Base-by-base conservation (phyloP, 2,329 filamentous ascomycete species). In the Blastomyces gilchristii region DNA sequence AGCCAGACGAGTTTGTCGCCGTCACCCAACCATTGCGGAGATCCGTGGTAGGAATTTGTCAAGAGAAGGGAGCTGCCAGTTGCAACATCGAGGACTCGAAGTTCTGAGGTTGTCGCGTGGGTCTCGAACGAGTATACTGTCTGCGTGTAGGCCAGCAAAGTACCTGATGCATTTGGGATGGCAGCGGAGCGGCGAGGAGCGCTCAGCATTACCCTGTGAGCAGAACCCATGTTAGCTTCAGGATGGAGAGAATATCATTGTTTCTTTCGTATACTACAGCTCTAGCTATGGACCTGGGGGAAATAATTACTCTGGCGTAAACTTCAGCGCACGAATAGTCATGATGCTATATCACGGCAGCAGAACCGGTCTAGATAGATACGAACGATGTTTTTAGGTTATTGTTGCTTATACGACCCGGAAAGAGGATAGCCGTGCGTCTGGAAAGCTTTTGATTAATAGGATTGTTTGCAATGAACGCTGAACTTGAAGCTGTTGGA, bases 121-220 rank as follows among this genome's bases (percentile, higher is more conserved):
- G 76, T 77, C 39, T 80, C 77, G 67, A 81, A 81, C 28, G 78
- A 80, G 65, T 81, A 81, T n/a, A 75, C 73, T 1, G 78, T 78
- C 62, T 80, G 77, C 9, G 76, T 79, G 68, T 79, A 81, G 12
- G 80, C 72, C 6, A 77, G 76, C 37, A 80, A 72, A 16, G 74
- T 79, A n/a, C 79, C 79, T 31, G 75, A 70, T 1, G 77, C 69
- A 67, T 79, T 80, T 37, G 79, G 78, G 60, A 75, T 67, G 50
- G 76, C 78, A 50, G 76, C 70, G 43, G 77, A 79, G 65, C 79
- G 73, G 64, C 79, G 73, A 41, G 79, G 79, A 62, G 79, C 78
- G 66, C 74, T 75, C 63, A 81, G 72, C 47, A 81, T 73, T 57
- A 79, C 75, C 72, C 78, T 79, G 54, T 14, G 58, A 45, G 25